phyloP scores from a whole-genome alignment of 2,329 filamentous ascomycete genomes.

The Colletotrichum camelliae region DNA sequence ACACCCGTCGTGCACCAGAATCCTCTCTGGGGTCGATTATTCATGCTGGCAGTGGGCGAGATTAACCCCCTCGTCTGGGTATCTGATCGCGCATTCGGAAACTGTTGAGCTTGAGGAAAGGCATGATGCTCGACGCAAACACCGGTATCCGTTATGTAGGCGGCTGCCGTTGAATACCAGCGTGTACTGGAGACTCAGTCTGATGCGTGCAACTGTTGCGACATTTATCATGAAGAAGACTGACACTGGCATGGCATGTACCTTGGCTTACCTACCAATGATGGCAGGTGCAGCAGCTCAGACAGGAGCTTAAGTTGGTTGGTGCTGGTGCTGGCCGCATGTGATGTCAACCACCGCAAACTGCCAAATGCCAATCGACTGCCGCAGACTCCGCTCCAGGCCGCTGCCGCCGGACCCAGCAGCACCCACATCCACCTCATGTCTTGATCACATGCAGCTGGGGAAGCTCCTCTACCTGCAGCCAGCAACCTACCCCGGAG shows the following conservation, averaged over 20 bases:
- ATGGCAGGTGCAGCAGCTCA: not conserved
- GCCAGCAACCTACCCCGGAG: not conserved
- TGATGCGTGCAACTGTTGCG: not conserved
- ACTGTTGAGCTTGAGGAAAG: not conserved
- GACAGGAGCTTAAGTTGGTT: not conserved
- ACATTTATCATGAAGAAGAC: not conserved
- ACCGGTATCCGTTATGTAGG: not conserved
- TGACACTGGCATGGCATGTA: not conserved
- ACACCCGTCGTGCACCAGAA: not conserved
- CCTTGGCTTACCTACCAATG: not conserved
- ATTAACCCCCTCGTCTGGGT: not conserved
- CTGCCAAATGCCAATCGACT: not conserved
- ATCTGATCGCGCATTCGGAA: not conserved
- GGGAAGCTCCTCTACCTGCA: constrained; percentile 1
- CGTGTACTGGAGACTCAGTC: not conserved
- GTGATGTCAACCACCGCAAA: not conserved
- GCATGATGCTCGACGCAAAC: not conserved
- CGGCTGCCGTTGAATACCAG: not conserved
- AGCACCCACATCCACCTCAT: not conserved
- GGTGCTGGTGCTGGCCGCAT: not conserved
- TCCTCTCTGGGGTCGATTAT: not conserved
- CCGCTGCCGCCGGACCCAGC: not conserved
- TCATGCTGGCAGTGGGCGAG: not conserved
- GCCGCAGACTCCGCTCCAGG: not conserved
- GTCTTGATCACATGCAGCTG: constrained; percentile 17